Evolutionary conservation across 768 basidiomycete species (phyloP).

Genomic region (Rhizopogon salebrosus): DNA sequence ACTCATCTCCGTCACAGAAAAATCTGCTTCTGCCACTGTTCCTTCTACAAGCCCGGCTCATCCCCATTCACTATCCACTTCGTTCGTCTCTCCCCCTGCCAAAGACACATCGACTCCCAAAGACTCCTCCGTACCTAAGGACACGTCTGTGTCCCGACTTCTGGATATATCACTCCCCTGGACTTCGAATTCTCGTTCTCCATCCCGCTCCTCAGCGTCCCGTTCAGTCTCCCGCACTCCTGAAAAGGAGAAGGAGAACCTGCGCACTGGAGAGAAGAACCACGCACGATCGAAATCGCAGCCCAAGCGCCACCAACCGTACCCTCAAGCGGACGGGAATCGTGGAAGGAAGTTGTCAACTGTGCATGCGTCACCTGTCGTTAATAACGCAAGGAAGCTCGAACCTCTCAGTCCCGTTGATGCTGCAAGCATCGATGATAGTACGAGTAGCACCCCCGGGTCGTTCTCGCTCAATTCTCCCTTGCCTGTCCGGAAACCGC

Average conservation of each 20-base stretch:
- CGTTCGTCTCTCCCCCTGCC: slow-evolving; percentile 14
- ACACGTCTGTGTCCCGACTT: slow-evolving; percentile 21
- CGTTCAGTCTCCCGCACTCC: slow-evolving; percentile 9
- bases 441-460: slow-evolving; percentile 12
- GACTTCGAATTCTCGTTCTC: slow-evolving; percentile 17
- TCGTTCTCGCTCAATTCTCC: slow-evolving; percentile 13
- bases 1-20: slow-evolving; percentile 20
- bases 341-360: slow-evolving; percentile 22
- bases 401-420: not conserved
- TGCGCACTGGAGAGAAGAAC: not conserved
- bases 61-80: slow-evolving; percentile 15
- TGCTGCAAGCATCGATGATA: slow-evolving; percentile 11
- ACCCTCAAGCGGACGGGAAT: slow-evolving; percentile 3
- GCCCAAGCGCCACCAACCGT: slow-evolving; percentile 23
- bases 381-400: slow-evolving; percentile 4
- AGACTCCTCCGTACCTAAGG: slow-evolving; percentile 14
- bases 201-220: slow-evolving; percentile 11
- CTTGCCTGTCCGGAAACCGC: slow-evolving; percentile 20
- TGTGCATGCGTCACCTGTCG: slow-evolving; percentile 24
- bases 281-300: slow-evolving; percentile 31
- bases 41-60: slow-evolving; percentile 7
- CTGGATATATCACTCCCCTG: slow-evolving; percentile 32
- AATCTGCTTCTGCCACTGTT: slow-evolving; percentile 24
- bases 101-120: slow-evolving; percentile 15
- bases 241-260: not conserved